Base-by-base conservation (phyloP, 2,329 filamentous ascomycete genomes). In the Lachnellula hyalina region DNA sequence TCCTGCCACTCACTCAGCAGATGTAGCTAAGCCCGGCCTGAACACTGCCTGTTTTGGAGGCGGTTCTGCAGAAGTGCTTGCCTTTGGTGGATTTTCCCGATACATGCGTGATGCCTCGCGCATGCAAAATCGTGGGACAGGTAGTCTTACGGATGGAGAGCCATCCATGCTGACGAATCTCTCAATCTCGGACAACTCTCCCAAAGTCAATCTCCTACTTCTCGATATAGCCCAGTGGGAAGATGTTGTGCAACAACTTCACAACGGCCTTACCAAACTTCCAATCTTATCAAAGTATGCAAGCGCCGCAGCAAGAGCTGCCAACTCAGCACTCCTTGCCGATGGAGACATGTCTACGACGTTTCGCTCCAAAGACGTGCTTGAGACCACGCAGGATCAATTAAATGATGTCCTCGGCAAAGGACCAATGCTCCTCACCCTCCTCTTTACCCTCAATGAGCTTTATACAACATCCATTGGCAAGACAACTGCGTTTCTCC, bases 381-480 rank as follows among this genome's bases (percentile, higher is more conserved):
- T 86, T 1, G 61, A 63, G 3, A 65, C 83, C 5, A 65, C 65
- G 7, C 57, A 61, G 8, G 60, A 63, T 2, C 62, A 69, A 4
- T 65, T 83, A 32, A 49, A 47, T 28, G 41, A 57, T 15, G 42
- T 68, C 8, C 48, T 65, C 17, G 67, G 65, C 4, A 53, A 58
- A 1, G 62, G 73, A 36, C 74, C 79, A 9, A 62, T 78, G 3
- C 72, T 96, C 0, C 76, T 96, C 14, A 96, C 92, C 0, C 74
- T 97, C 12, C 83, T 97, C 73, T 99, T 97, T 76, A 96, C 93
- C 0, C 80, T 97, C 47, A 97, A 97, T 70, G 94, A 99, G 73
- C 83, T 99, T 0, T 97, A 96, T 75, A 87, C 89, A 0, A 77
- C 82, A 0, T 90, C 86, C 1, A 76, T 84, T 47, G 77, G 84